These are phyloP conservation scores for Lolium rigidum DNA, from an alignment of 176 grass and related monocot species.

Conservation along the genomic window DNA sequence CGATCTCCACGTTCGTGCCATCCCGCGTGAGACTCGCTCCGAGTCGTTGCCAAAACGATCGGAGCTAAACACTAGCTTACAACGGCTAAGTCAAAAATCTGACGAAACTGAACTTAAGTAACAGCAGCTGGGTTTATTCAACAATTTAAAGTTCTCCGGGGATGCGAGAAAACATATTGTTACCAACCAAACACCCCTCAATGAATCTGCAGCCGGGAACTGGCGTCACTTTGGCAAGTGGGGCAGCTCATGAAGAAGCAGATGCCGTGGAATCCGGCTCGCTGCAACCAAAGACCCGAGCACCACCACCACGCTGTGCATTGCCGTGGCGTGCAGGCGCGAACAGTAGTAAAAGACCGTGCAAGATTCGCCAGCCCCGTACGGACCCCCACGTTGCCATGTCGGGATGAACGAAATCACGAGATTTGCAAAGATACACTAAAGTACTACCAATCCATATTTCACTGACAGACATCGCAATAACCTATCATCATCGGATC, in stretches of 20 bases:
- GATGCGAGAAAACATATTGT: no score
- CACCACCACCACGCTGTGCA: neutral
- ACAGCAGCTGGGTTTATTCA: no score
- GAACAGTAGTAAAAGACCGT: neutral
- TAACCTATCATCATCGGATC: constrained; percentile 12
- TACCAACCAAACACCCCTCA: no score
- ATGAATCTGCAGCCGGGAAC: no score
- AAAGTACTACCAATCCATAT: neutral
- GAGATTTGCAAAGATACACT: neutral
- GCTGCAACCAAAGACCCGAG: neutral
- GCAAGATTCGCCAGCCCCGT: neutral
- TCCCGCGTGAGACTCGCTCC: no score
- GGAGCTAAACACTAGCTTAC: no score
- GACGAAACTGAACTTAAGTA: no score
- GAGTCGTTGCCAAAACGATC: no score
- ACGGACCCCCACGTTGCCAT: neutral
- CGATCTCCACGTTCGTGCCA: no score
- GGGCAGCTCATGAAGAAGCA: neutral
- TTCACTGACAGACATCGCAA: neutral
- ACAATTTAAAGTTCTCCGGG: no score
- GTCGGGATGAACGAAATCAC: neutral
- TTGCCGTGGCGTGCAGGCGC: neutral
- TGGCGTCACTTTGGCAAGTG: neutral
- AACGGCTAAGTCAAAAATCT: no score
- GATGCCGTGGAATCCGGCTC: neutral